Evolutionary conservation across 2,329 filamentous ascomycete genomes (phyloP).

Genomic region (Chalaropsis thielavioides): DNA sequence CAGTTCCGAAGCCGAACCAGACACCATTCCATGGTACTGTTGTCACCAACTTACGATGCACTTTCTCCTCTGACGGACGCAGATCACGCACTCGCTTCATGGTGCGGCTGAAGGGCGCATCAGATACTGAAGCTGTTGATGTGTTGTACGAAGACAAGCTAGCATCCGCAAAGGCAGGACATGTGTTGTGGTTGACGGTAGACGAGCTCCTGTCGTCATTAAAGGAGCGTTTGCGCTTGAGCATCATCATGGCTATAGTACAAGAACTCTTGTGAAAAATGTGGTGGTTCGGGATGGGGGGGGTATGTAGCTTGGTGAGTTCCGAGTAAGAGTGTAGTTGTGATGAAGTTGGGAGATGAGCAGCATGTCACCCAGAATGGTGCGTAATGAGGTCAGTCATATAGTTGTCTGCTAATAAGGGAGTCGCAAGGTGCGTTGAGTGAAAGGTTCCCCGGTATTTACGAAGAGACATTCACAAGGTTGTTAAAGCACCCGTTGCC

Average conservation of each 20-base stretch:
- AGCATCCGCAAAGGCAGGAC: background rate
- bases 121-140: constrained; percentile 13
- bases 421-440: background rate
- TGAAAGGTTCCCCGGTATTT: constrained; percentile 7
- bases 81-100: constrained; percentile 46
- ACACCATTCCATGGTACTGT: background rate
- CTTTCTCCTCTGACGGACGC: constrained; percentile 39
- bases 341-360: background rate
- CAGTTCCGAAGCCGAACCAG: background rate
- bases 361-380: background rate
- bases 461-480: background rate
- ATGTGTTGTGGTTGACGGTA: background rate
- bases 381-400: background rate
- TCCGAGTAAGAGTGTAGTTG: too few relatives aligned
- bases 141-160: background rate
- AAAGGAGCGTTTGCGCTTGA: constrained; percentile 51
- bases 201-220: constrained; percentile 34
- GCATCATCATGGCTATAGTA: constrained; percentile 28
- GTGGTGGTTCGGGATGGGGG: too few relatives aligned
- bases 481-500: constrained; percentile 3
- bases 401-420: background rate
- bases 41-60: constrained; percentile 36
- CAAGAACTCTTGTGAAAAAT: background rate
- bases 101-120: constrained; percentile 33
- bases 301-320: too few relatives aligned